A percentile compares a stretch with the other conserved stretches of the same genome.
Evolutionary conservation across 345 rosid species (phyloP).

Genomic region (Microthlaspi erraticum): DNA sequence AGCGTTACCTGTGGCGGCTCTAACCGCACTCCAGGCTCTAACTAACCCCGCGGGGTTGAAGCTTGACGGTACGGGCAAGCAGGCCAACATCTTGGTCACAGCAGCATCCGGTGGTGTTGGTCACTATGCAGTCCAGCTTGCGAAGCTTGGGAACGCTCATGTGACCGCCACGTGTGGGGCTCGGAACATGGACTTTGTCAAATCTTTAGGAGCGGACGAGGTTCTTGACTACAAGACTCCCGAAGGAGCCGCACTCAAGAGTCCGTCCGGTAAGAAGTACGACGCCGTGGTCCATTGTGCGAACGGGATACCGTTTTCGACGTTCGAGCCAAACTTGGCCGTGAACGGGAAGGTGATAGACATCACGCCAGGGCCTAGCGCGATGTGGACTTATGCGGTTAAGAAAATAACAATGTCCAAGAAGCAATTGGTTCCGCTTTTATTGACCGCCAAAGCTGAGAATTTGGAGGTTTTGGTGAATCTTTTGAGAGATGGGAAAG

Average conservation of each 20-base stretch:
- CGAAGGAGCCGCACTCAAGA: constrained; percentile 66
- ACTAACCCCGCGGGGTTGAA: constrained; percentile 60
- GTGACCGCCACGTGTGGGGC: constrained; percentile 87
- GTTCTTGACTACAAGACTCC: constrained; percentile 78
- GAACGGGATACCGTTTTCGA: constrained; percentile 58
- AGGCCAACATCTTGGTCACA: constrained; percentile 61
- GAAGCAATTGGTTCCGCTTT: constrained; percentile 66
- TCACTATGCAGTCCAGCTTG: constrained; percentile 75
- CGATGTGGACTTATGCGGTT: constrained; percentile 52
- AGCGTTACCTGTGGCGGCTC: constrained; percentile 63
- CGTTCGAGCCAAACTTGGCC: constrained; percentile 67
- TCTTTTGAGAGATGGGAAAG: constrained; percentile 61
- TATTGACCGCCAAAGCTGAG: constrained; percentile 47
- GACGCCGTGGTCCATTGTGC: constrained; percentile 78
- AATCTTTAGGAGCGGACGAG: constrained; percentile 77
- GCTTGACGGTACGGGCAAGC: constrained; percentile 60
- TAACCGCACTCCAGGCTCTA: constrained; percentile 68
- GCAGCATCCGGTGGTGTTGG: constrained; percentile 89
- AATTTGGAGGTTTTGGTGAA: constrained; percentile 55
- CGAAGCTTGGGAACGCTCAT: constrained; percentile 70
- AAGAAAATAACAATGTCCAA: constrained; percentile 63
- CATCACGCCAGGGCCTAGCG: constrained; percentile 50
- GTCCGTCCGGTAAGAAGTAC: constrained; percentile 74
- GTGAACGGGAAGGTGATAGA: constrained; percentile 66
- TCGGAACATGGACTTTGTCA: constrained; percentile 65